Evolutionary conservation across 2,329 filamentous ascomycete genomes (phyloP).

Genomic region (Phyllosticta capitalensis): DNA sequence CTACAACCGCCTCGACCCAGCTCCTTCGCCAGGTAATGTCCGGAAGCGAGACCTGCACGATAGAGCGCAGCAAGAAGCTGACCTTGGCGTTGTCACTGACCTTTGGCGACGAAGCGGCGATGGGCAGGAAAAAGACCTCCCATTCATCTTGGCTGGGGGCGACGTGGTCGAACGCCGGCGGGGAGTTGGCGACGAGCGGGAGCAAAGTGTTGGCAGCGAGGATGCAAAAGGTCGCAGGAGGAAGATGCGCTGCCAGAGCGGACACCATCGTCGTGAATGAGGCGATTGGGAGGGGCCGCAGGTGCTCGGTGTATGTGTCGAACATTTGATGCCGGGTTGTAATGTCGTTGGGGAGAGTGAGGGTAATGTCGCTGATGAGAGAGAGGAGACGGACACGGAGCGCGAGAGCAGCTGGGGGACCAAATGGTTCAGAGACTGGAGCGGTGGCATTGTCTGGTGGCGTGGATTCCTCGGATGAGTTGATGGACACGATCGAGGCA

Average conservation of each 20-base stretch:
- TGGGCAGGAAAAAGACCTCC: conserved; percentile 19
- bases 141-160: conserved; percentile 22
- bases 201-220: conserved; percentile 32
- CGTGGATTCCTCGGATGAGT: background rate
- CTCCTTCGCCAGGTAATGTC: conserved; percentile 18
- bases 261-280: conserved; percentile 47
- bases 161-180: conserved; percentile 20
- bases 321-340: conserved; percentile 49
- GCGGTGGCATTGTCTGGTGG: conserved; percentile 5
- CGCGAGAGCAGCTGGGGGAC: conserved; percentile 46
- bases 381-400: conserved; percentile 56
- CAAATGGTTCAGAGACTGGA: conserved; percentile 18
- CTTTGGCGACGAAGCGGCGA: conserved; percentile 19
- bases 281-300: conserved; percentile 50
- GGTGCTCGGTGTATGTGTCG: conserved; percentile 46
- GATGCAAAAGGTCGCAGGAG: conserved; percentile 33
- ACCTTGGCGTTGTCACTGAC: conserved; percentile 26
- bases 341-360: conserved; percentile 32
- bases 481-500: background rate
- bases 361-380: conserved; percentile 32
- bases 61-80: conserved; percentile 22
- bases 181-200: conserved; percentile 17
- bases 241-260: conserved; percentile 27
- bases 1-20: conserved; percentile 14
- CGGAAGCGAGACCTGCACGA: background rate